Percentiles rank a stretch among this genome's conserved stretches.
Evolutionary conservation across 2,329 filamentous ascomycete genomes (phyloP).

Genomic region (Capronia americana): DNA sequence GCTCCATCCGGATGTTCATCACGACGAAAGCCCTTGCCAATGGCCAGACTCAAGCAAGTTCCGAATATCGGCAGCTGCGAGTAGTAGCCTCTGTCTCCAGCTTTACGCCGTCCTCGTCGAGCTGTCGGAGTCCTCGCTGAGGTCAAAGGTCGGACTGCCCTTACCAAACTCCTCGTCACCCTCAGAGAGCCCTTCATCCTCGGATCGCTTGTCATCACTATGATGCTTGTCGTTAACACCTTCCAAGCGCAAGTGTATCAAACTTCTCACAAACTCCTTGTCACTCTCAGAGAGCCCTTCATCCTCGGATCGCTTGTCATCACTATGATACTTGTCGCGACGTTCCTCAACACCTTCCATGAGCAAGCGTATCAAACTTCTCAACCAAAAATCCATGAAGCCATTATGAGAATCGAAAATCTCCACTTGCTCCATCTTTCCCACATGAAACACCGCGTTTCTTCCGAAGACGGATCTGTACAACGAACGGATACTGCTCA

Average conservation of each 20-base stretch:
- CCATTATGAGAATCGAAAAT: background rate
- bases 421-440: background rate
- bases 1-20: background rate
- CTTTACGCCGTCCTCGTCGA: background rate
- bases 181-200: no score
- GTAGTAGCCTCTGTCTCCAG: background rate
- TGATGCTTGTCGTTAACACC: no score
- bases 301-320: background rate
- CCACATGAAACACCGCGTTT: background rate
- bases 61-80: background rate
- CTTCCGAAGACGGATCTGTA: background rate
- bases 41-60: background rate
- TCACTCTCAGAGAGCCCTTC: no score
- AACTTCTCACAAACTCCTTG: no score
- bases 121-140: background rate
- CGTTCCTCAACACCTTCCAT: no score
- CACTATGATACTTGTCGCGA: no score
- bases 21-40: background rate
- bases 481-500: background rate
- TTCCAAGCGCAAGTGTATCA: no score
- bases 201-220: background rate
- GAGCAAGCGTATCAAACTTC: background rate
- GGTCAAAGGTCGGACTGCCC: background rate
- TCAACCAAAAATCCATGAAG: background rate
- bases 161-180: no score